Evolutionary conservation across 495 filamentous ascomycete species (phyloP), one percentile per base, ranked within the genome.

Genomic region (Aspergillus coremiiformis): DNA sequence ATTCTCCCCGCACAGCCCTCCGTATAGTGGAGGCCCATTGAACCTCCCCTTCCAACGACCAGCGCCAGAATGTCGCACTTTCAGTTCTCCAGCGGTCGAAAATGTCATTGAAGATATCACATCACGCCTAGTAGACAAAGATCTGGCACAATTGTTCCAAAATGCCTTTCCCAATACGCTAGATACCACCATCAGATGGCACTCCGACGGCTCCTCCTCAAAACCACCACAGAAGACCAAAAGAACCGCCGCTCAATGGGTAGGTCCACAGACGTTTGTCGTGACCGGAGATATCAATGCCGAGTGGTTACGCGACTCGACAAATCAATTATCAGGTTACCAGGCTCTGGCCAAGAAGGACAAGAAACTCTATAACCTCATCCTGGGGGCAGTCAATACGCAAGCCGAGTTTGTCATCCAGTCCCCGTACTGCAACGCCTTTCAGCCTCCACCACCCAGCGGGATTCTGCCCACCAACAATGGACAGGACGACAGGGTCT

Each of bases 271-370:
- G 65, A 90, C 84, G 30, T 99, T 99, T 67, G 86, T 99, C 54
- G 94, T 99, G 42, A 99, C 93, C 0, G 92, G 92, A n/a, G 93
- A 99, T 61, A 99, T 99, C 64, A 86, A 96, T 60, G 93, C 93
- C 5, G 93, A 97, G 70, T 99, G 93, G 93, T 72, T 99, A 39
- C 85, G 93, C 44, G 93, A 99, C 69, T 96, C 91, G 37, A 96
- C 94, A 9, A 97, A 97, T 69, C 93, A 99, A 64, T 68, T 99
- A 14, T 78, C 81, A 4, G 90, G 91, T 41, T 99, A 99, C 61
- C 93, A 96, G 59, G 64, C 75, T 1, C 74, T 99, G 17, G 89
- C 91, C 1, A 84, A 81, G 53, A 84, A 86, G 53, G 93, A 97
- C 63, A 76, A 79, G 46, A 72, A 65, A 9, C 81, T 97, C 41